Evolutionary conservation across 441 rosid species (phyloP).

Genomic region (Adansonia grandidieri): DNA sequence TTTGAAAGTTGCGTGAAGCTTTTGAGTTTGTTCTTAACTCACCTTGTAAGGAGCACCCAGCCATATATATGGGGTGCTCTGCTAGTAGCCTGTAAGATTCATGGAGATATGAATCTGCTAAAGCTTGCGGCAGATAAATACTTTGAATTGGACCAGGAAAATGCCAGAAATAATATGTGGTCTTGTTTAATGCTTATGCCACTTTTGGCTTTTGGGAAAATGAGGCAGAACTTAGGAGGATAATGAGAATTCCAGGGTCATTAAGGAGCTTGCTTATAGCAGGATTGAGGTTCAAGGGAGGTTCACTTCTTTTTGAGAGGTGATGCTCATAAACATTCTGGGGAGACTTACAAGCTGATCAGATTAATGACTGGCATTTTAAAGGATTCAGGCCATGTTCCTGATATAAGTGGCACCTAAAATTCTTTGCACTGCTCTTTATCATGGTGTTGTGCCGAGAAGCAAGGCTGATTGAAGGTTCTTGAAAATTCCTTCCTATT

Average conservation of each 20-base stretch:
- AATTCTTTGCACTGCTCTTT: not conserved
- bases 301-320: constrained; percentile 58
- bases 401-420: constrained; percentile 38
- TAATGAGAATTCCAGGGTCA: constrained; percentile 59
- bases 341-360: constrained; percentile 50
- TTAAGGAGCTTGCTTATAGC: constrained; percentile 73
- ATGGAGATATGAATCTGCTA: constrained; percentile 61
- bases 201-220: constrained; percentile 67
- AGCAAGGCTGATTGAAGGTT: not conserved
- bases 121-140: constrained; percentile 58
- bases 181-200: constrained; percentile 69
- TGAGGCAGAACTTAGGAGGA: constrained; percentile 60
- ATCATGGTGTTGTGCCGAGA: not conserved
- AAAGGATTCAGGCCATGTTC: constrained; percentile 49
- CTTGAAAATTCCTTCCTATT: not conserved
- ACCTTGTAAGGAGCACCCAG: constrained; percentile 63
- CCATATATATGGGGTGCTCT: constrained; percentile 69
- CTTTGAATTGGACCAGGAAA: constrained; percentile 62
- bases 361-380: constrained; percentile 46
- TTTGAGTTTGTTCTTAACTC: constrained; percentile 61
- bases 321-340: constrained; percentile 49
- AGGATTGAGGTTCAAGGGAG: constrained; percentile 70
- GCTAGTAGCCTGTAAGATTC: constrained; percentile 72
- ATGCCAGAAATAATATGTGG: constrained; percentile 69
- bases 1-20: constrained; percentile 75